A percentile compares a stretch with the other conserved stretches of the same genome.
Conservation (phyloP, 1,139 yeast genomes). For the Groenewaldozyma auringiensis region DNA sequence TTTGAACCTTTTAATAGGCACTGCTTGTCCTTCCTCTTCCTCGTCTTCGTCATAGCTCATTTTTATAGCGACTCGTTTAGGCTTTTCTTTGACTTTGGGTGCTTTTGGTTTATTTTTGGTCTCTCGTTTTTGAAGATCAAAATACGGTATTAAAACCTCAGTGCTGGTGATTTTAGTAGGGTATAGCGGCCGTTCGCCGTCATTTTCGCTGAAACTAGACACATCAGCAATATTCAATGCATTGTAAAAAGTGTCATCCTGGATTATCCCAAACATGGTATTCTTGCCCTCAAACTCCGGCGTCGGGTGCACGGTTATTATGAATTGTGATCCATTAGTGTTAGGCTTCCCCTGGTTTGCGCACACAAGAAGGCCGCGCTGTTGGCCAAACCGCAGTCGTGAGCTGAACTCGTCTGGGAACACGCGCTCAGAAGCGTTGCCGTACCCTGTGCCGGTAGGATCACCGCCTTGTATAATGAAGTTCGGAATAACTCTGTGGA, state of each 20-base stretch:
- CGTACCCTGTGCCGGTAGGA: constrained; percentile 31
- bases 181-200: constrained; percentile 38
- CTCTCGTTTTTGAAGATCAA: constrained; percentile 36
- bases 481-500: constrained; percentile 37
- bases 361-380: constrained; percentile 52
- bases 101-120: constrained; percentile 3
- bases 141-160: constrained; percentile 43
- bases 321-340: constrained; percentile 42
- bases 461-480: constrained; percentile 39
- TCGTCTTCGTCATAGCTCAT: constrained; percentile 33
- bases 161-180: constrained; percentile 42
- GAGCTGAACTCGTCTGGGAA: constrained; percentile 46
- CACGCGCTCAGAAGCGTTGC: constrained; percentile 26
- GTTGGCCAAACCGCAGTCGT: constrained; percentile 42
- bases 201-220: constrained; percentile 37
- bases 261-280: constrained; percentile 56
- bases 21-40: constrained; percentile 23
- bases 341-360: constrained; percentile 32
- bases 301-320: constrained; percentile 44
- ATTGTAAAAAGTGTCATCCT: constrained; percentile 52
- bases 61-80: constrained; percentile 17
- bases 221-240: constrained; percentile 46
- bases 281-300: constrained; percentile 40
- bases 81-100: constrained; percentile 4
- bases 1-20: constrained; percentile 25